Conservation (phyloP, 108 stramenopile genomes). For the Parietichytrium sp. region DNA sequence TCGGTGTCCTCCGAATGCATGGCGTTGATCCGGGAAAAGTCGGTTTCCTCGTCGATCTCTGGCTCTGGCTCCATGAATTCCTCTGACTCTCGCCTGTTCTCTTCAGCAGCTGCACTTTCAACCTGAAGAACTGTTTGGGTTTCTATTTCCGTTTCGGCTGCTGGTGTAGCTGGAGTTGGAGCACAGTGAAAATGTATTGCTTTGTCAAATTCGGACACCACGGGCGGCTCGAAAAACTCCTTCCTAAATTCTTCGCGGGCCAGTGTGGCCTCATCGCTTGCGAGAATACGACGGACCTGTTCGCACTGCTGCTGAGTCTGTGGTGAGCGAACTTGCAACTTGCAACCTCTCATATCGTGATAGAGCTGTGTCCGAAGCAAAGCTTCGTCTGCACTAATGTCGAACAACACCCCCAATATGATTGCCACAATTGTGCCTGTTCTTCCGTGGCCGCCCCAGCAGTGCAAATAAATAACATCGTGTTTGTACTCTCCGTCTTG, state of each 20-base stretch:
- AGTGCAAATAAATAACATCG: conserved; percentile 62
- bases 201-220: too few species aligned
- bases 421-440: conserved; percentile 62
- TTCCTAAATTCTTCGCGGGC: background rate
- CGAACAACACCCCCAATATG: conserved; percentile 63
- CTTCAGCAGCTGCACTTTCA: too few species aligned
- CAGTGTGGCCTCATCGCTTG: background rate
- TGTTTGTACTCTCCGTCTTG: conserved; percentile 10
- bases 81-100: too few species aligned
- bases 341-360: conserved; percentile 59
- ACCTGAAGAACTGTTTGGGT: too few species aligned
- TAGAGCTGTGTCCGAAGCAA: conserved; percentile 59
- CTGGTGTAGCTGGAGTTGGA: too few species aligned
- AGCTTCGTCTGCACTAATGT: conserved; percentile 45
- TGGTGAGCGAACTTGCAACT: conserved; percentile 58
- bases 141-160: too few species aligned
- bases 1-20: too few species aligned
- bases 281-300: conserved; percentile 49
- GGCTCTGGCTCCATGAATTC: too few species aligned
- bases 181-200: too few species aligned
- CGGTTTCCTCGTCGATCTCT: too few species aligned
- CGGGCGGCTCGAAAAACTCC: too few species aligned
- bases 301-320: conserved; percentile 61
- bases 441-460: conserved; percentile 67
- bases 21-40: too few species aligned